Evolutionary conservation across 225 moss, liverwort and hornwort genomes (phyloP), one percentile per base, ranked within the genome.

Genomic region (Ulota crispa): DNA sequence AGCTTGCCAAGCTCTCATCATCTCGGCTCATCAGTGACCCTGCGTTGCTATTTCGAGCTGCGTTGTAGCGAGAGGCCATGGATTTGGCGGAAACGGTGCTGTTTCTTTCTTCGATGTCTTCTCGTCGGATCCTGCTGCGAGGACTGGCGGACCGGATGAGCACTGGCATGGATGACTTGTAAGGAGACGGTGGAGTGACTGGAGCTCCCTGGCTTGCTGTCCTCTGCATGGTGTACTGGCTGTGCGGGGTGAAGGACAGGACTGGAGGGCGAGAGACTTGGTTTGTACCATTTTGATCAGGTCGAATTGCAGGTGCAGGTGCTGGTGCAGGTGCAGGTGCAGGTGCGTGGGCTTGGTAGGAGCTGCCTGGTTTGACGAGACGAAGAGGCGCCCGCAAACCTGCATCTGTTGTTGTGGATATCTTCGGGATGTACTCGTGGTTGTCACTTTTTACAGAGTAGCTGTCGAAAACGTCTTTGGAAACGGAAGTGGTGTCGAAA

Each of bases 1-100:
- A 94, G 90, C 97, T 98, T 21, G 92, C 92, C 76, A 98, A 82
- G 79, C 95, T 95, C 82, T 95, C 98, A 10, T 95, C 98, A 55
- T 95, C 98, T 67, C 92, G 83, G 24, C 86, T 83, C 64, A 84
- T 65, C 41, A 93, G 89, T 50, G 94, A 95, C 37, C 82, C 82
- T 23, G 76, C 82, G 47, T 43, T 82, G 82, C 82, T 75, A 26
- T 75, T 20, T 16, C 93, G 91, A 47, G 91, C 84, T 32, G 63
- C 80, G 23, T 71, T 61, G 28, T 92, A 91, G 36, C 91, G 85
- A 20, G 91, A 82, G 31, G 89, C 90, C 53, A 94, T 89, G 36
- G 95, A 94, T 76, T 89, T 91, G n/a, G 92, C 82, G 14, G 82
- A 95, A 10, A 93, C 79, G 1, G 91, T 95, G 45, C 94, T 95